Evolutionary conservation across 192 early-diverging fungal genomes (phyloP).

Genomic region (Paraglomus brasilianum): DNA sequence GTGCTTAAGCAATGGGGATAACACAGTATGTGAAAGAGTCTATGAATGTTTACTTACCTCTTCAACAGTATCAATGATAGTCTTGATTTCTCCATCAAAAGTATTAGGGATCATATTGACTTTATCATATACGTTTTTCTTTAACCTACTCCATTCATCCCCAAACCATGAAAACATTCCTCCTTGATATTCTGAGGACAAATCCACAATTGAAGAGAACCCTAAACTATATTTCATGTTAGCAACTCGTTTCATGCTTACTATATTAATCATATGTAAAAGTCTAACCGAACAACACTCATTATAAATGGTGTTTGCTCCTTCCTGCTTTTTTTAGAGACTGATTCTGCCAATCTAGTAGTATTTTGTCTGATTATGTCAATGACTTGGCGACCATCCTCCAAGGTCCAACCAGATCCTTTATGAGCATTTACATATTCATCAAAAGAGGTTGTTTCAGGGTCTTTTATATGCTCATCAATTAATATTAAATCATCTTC

Average conservation of each 20-base stretch:
- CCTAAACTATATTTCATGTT: slow-evolving; percentile 18
- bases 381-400: background rate
- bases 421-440: too few relatives aligned
- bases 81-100: slow-evolving; percentile 24
- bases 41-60: slow-evolving; percentile 4
- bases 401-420: too few relatives aligned
- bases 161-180: slow-evolving; percentile 31
- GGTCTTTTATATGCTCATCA: too few relatives aligned
- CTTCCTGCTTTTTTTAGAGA: background rate
- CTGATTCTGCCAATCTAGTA: background rate
- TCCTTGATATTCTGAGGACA: slow-evolving; percentile 29
- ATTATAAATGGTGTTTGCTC: background rate
- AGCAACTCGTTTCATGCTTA: background rate
- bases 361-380: background rate
- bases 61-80: slow-evolving; percentile 1
- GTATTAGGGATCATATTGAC: slow-evolving; percentile 6
- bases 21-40: too few relatives aligned
- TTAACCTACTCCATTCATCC: slow-evolving; percentile 5
- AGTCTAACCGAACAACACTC: slow-evolving; percentile 13
- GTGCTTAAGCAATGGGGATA: too few relatives aligned
- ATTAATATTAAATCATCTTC: too few relatives aligned
- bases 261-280: background rate
- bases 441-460: too few relatives aligned
- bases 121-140: background rate
- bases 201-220: slow-evolving; percentile 28